Conservation (phyloP, 257 asterid genomes). For the Nicotiana paniculata region DNA sequence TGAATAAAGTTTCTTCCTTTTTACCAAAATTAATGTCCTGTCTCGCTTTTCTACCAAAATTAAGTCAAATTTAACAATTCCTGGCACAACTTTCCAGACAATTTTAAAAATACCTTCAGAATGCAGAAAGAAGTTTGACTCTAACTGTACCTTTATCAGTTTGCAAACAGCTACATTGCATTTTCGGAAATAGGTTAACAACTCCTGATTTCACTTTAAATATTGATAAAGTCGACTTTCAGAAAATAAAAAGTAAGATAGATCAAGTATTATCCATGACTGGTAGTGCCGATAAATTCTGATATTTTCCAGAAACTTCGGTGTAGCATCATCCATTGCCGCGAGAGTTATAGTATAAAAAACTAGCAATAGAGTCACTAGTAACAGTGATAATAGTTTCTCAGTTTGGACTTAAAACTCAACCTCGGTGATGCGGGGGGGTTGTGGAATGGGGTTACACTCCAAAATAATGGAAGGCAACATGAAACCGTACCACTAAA, state of each 20-base stretch:
- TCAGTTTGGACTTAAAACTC: no score
- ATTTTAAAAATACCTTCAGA: background rate
- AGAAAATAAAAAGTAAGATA: background rate
- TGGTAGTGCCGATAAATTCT: no score
- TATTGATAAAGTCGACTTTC: background rate
- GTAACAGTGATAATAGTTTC: no score
- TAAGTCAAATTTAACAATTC: background rate
- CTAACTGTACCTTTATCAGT: background rate
- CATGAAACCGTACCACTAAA: constrained; percentile 56
- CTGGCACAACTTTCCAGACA: background rate
- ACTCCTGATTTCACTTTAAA: background rate
- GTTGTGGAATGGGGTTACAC: background rate
- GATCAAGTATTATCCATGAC: no score
- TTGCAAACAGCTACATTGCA: background rate
- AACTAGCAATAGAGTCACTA: no score
- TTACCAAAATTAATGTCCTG: background rate
- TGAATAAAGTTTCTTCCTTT: background rate
- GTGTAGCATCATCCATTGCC: no score
- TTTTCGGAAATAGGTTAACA: background rate
- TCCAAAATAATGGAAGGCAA: background rate
- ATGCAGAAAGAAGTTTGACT: background rate
- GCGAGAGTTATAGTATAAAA: no score
- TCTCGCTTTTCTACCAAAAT: background rate
- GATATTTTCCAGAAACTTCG: no score
- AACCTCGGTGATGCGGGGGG: no score